Conservation (phyloP, 2,329 filamentous ascomycete genomes). For the Hysterium pulicare region DNA sequence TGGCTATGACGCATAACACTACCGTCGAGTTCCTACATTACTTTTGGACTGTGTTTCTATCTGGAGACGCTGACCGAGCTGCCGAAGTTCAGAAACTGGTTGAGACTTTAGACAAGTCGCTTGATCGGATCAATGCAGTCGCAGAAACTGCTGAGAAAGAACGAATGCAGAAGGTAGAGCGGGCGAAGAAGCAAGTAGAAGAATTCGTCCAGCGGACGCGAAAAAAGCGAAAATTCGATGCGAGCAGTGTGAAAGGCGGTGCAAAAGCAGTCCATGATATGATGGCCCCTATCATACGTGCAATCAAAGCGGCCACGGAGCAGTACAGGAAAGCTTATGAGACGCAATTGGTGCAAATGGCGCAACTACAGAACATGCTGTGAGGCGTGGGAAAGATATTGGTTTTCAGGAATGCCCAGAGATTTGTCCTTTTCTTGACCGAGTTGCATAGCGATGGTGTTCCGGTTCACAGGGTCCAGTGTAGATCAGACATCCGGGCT, state of each 20-base stretch:
- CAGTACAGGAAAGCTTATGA: slow-evolving; percentile 70
- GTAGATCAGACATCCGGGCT: no score
- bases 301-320: slow-evolving; percentile 66
- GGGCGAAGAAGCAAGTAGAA: slow-evolving; percentile 66
- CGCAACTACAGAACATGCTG: slow-evolving; percentile 5
- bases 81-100: slow-evolving; percentile 77
- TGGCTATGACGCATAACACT: slow-evolving; percentile 82
- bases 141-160: slow-evolving; percentile 75
- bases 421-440: neutral
- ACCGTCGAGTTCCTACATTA: slow-evolving; percentile 95
- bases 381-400: neutral
- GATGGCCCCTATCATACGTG: slow-evolving; percentile 68
- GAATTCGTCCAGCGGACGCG: slow-evolving; percentile 69
- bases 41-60: slow-evolving; percentile 91
- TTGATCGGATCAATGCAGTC: slow-evolving; percentile 75
- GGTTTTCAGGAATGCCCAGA: neutral
- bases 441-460: slow-evolving; percentile 1
- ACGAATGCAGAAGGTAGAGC: slow-evolving; percentile 63
- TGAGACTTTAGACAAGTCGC: slow-evolving; percentile 74
- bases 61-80: slow-evolving; percentile 77
- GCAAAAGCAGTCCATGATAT: slow-evolving; percentile 71
- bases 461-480: no score
- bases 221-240: slow-evolving; percentile 68
- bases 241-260: slow-evolving; percentile 69
- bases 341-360: slow-evolving; percentile 45